A percentile compares a stretch with the other conserved stretches of the same genome.
Evolutionary conservation across 176 grass and related monocot genomes (phyloP).

Genomic region (Bolboschoenus planiculmis): DNA sequence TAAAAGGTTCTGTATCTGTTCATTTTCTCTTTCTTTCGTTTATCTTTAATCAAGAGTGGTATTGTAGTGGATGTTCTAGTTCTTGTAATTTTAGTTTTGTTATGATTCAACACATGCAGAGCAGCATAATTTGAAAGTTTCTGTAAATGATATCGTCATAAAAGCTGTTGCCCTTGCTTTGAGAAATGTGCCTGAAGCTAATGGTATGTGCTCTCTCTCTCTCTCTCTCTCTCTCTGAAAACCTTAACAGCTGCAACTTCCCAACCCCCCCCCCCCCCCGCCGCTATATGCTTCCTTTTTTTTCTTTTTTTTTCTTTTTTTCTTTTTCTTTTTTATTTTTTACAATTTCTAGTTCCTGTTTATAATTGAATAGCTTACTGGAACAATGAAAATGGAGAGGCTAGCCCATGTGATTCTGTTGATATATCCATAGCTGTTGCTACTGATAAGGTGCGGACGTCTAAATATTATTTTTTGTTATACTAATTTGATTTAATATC

Average conservation of each 20-base stretch:
- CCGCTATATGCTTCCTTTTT: not conserved
- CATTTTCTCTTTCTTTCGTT: slow-evolving; percentile 12
- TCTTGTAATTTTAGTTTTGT: slow-evolving; percentile 2
- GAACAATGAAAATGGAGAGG: slow-evolving; percentile 64
- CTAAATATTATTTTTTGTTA: slow-evolving; percentile 7
- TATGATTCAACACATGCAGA: slow-evolving; percentile 44
- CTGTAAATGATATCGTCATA: slow-evolving; percentile 96
- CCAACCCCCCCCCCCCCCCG: not conserved
- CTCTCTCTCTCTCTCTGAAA: not conserved
- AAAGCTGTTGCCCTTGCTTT: slow-evolving; percentile 97
- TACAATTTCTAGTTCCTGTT: slow-evolving; percentile 21
- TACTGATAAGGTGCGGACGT: slow-evolving; percentile 60
- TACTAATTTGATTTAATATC: slow-evolving; percentile 17
- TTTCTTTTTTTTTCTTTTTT: no score
- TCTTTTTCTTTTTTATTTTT: not conserved
- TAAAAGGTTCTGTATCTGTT: slow-evolving; percentile 56
- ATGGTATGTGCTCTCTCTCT: slow-evolving; percentile 55
- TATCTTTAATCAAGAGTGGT: slow-evolving; percentile 13
- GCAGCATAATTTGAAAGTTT: slow-evolving; percentile 83
- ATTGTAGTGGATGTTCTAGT: not conserved
- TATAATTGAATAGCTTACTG: slow-evolving; percentile 63
- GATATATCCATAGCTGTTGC: slow-evolving; percentile 98
- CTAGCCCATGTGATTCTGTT: slow-evolving; percentile 56
- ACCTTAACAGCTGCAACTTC: not conserved
- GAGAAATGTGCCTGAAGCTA: slow-evolving; percentile 80